phyloP scores from a whole-genome alignment of 768 basidiomycete species.

The Pleurotus pulmonarius region DNA sequence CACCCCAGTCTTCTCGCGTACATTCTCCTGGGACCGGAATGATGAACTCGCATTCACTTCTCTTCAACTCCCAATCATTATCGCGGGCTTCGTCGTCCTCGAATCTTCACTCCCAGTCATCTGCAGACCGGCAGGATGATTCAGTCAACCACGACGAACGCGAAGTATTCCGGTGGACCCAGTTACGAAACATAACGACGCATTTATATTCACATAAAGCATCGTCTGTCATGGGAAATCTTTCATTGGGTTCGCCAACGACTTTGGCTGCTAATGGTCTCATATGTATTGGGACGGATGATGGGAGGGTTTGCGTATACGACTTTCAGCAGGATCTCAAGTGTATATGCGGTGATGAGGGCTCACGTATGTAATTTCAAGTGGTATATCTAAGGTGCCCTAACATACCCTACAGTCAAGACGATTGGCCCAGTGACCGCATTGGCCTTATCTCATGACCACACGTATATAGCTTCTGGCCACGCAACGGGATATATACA shows the following conservation, averaged over 20 bases:
- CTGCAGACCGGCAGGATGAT: slow-evolving; percentile 18
- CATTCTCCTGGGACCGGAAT: slow-evolving; percentile 41
- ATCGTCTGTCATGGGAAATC: slow-evolving; percentile 56
- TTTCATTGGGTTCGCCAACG: slow-evolving; percentile 64
- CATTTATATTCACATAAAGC: slow-evolving; percentile 62
- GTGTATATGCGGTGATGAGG: slow-evolving; percentile 72
- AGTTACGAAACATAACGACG: slow-evolving; percentile 53
- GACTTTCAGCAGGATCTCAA: slow-evolving; percentile 87
- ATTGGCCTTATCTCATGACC: slow-evolving; percentile 87
- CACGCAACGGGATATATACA: slow-evolving; percentile 83
- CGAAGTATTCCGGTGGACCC: slow-evolving; percentile 77
- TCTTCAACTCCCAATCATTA: slow-evolving; percentile 57
- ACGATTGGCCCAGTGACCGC: slow-evolving; percentile 79
- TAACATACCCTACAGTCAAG: slow-evolving; percentile 37
- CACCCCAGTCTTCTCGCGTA: slow-evolving; percentile 41
- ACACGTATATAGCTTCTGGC: slow-evolving; percentile 88
- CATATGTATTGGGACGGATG: slow-evolving; percentile 84
- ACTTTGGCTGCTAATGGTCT: slow-evolving; percentile 83
- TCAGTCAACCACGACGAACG: slow-evolving; percentile 25
- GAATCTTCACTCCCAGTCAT: slow-evolving; percentile 33
- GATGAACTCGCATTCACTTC: slow-evolving; percentile 31
- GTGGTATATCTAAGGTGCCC: slow-evolving; percentile 8
- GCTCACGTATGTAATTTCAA: slow-evolving; percentile 45
- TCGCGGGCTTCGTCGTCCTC: slow-evolving; percentile 67
- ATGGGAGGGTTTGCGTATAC: slow-evolving; percentile 77